A percentile compares a stretch with the other conserved stretches of the same genome.
Evolutionary conservation across 1,284 basidiomycete genomes (phyloP).

Genomic region (Sanghuangporus sanghuang): DNA sequence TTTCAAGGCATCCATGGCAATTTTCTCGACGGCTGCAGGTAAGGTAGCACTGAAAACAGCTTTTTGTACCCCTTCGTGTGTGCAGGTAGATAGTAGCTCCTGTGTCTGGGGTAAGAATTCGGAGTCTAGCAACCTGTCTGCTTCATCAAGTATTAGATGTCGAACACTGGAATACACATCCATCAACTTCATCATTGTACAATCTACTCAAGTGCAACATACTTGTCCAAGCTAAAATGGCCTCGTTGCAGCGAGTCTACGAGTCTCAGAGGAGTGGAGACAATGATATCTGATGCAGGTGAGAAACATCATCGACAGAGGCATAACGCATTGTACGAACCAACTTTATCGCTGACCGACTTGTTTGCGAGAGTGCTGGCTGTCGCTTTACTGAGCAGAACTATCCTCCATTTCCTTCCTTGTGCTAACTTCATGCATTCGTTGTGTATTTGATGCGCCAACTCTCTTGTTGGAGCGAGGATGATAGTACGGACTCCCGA

Average conservation of each 20-base stretch:
- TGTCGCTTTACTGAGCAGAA: constrained; percentile 84
- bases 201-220: constrained; percentile 23
- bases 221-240: constrained; percentile 70
- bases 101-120: constrained; percentile 90
- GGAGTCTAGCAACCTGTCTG: constrained; percentile 83
- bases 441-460: constrained; percentile 95
- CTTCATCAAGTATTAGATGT: constrained; percentile 86
- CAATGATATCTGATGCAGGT: constrained; percentile 58
- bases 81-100: constrained; percentile 84
- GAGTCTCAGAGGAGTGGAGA: constrained; percentile 77
- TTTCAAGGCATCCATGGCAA: constrained; percentile 80
- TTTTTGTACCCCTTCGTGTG: constrained; percentile 71
- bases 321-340: constrained; percentile 30
- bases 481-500: constrained; percentile 75
- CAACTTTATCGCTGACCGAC: constrained; percentile 64
- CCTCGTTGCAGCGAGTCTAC: constrained; percentile 70
- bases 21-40: constrained; percentile 82
- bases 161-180: constrained; percentile 50
- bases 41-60: constrained; percentile 94
- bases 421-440: constrained; percentile 83
- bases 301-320: neutral
- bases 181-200: constrained; percentile 14
- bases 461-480: constrained; percentile 89
- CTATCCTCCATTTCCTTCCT: constrained; percentile 79
- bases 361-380: constrained; percentile 69